phyloP scores from a whole-genome alignment of 768 basidiomycete genomes.

The Tephrocybe sp. region DNA sequence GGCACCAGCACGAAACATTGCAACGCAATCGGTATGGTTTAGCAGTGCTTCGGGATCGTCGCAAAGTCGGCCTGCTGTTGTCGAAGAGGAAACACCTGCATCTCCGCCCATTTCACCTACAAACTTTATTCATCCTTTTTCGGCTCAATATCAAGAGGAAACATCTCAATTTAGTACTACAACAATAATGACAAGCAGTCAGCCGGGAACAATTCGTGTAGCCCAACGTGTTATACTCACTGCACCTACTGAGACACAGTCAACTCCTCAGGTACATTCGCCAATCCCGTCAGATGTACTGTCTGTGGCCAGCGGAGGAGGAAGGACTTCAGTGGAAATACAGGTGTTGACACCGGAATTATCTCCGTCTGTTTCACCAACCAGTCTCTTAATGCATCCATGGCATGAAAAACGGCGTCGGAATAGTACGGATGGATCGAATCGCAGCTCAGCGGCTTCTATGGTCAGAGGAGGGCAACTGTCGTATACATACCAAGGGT shows the following conservation, averaged over 20 bases:
- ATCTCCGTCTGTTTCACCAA: conserved; percentile 1
- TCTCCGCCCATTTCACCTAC: background rate
- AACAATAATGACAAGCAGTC: background rate
- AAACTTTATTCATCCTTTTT: conserved; percentile 8
- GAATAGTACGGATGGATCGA: background rate
- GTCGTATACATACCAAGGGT: conserved; percentile 8
- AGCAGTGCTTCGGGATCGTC: background rate
- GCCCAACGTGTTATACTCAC: background rate
- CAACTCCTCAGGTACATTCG: background rate
- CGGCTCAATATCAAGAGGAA: conserved; percentile 4
- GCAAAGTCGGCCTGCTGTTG: background rate
- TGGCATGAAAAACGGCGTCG: conserved; percentile 12
- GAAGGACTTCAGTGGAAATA: background rate
- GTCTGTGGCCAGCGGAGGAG: background rate
- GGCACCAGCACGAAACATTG: background rate
- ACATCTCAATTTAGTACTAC: background rate
- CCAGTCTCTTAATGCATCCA: conserved; percentile 13
- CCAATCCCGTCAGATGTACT: background rate
- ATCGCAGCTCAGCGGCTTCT: conserved; percentile 4
- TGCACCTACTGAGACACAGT: background rate
- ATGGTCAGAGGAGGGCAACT: background rate
- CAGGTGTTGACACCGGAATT: background rate
- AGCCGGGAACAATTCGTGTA: conserved; percentile 5
- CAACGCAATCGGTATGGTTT: conserved; percentile 9
- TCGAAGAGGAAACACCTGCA: background rate